Conservation (phyloP, 75 land plant genomes). For the Sequoiadendron giganteum region DNA sequence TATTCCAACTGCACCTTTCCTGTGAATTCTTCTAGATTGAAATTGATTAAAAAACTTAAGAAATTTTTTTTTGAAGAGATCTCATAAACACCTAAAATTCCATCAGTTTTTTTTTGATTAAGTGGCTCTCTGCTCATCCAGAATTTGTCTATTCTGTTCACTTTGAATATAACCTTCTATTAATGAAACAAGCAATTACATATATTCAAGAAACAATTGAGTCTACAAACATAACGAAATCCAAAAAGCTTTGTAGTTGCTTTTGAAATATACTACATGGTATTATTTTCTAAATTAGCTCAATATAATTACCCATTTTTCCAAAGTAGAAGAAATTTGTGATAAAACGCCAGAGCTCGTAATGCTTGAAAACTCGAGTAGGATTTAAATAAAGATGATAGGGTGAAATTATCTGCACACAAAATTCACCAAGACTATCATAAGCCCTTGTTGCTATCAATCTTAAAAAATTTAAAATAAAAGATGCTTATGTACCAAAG, state of each 20-base stretch:
- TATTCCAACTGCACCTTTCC: background rate
- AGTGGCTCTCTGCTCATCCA: background rate
- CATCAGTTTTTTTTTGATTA: background rate
- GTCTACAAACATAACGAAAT: background rate
- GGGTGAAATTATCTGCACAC: conserved; percentile 87
- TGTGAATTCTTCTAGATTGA: background rate
- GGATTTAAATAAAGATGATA: conserved; percentile 79
- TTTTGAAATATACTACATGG: background rate
- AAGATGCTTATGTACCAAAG: background rate
- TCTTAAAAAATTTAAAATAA: background rate
- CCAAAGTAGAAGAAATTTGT: conserved; percentile 97
- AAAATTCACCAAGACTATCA: conserved; percentile 6
- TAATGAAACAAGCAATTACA: background rate
- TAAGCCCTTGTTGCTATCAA: background rate
- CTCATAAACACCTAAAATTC: background rate
- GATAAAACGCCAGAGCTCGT: conserved; percentile 89
- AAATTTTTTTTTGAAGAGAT: background rate
- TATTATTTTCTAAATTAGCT: background rate
- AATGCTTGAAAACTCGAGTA: conserved; percentile 59
- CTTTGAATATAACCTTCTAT: background rate
- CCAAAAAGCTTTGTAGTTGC: background rate
- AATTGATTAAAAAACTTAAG: background rate
- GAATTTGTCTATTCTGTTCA: too few species aligned
- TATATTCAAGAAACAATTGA: background rate
- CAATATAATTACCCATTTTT: conserved; percentile 66